phyloP scores from a whole-genome alignment of 1,284 basidiomycete genomes.

The Thelephora terrestris region DNA sequence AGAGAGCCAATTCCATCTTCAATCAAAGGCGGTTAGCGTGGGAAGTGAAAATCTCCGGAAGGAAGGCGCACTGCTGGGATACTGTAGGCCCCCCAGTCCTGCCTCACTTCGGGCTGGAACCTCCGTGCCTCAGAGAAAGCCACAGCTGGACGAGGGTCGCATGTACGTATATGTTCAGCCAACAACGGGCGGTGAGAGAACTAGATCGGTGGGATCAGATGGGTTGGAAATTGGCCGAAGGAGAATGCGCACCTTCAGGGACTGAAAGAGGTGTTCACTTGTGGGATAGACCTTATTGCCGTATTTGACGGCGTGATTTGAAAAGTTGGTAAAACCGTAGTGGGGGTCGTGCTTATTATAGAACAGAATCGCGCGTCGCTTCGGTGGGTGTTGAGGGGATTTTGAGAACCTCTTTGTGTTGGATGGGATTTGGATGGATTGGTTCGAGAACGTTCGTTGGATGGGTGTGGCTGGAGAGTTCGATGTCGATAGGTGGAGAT shows the following conservation, averaged over 20 bases:
- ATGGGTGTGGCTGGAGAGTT: neutral
- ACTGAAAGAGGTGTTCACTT: constrained; percentile 60
- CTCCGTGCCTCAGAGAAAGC: constrained; percentile 60
- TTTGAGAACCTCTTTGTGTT: neutral
- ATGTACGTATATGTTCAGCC: constrained; percentile 54
- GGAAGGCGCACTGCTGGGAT: constrained; percentile 36
- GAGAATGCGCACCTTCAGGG: constrained; percentile 40
- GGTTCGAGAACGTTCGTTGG: neutral
- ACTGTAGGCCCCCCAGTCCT: constrained; percentile 55
- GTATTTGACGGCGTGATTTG: constrained; percentile 44
- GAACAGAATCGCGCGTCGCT: constrained; percentile 31
- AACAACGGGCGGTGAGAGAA: constrained; percentile 47
- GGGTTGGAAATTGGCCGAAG: neutral
- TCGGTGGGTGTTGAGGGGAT: constrained; percentile 8
- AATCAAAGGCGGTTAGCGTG: neutral
- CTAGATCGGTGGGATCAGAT: constrained; percentile 23
- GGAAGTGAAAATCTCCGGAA: constrained; percentile 2
- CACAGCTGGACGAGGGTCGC: constrained; percentile 44
- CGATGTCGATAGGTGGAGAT: no score
- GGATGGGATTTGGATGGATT: neutral
- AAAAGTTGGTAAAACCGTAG: constrained; percentile 65
- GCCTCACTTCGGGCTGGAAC: constrained; percentile 47
- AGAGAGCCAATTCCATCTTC: constrained; percentile 54
- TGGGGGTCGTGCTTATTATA: constrained; percentile 51
- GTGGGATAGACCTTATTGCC: constrained; percentile 53